A percentile compares a stretch with the other conserved stretches of the same genome.
Conservation (phyloP, 768 basidiomycete genomes). For the Gautieria morchelliformis region DNA sequence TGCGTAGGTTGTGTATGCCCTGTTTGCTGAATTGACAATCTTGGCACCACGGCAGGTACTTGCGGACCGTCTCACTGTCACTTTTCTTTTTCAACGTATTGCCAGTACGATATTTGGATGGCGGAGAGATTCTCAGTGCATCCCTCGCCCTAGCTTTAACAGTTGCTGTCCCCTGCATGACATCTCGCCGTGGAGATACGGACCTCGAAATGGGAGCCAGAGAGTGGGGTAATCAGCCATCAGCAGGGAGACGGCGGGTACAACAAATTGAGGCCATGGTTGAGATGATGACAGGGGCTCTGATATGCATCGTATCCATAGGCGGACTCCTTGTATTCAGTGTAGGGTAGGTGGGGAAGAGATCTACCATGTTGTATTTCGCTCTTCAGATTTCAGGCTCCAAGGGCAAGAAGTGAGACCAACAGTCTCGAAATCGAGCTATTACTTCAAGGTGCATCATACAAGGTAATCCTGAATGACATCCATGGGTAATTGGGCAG, state of each 20-base stretch:
- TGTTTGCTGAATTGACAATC: not conserved
- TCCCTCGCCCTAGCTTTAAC: conserved; percentile 16
- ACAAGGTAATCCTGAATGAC: not conserved
- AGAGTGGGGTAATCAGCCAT: not conserved
- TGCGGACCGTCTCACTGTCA: conserved; percentile 59
- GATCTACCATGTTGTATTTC: no score
- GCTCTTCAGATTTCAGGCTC: no score
- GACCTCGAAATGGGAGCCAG: not conserved
- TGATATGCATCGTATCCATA: not conserved
- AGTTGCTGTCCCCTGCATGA: not conserved
- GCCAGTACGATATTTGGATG: conserved; percentile 65
- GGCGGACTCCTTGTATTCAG: not conserved
- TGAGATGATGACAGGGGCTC: not conserved
- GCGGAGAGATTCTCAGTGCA: conserved; percentile 43
- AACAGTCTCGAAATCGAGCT: not conserved
- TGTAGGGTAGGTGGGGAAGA: not conserved
- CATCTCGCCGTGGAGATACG: not conserved
- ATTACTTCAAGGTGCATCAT: not conserved
- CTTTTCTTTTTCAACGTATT: conserved; percentile 77
- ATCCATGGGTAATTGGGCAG: not conserved
- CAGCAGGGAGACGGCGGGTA: not conserved
- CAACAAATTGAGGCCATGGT: not conserved
- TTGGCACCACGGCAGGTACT: conserved; percentile 35
- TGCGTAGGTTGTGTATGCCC: conserved; percentile 27
- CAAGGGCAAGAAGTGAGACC: not conserved